These are phyloP conservation scores for Tricholoma bakamatsutake DNA, from an alignment of 768 basidiomycete genomes.

Conservation along the genomic window DNA sequence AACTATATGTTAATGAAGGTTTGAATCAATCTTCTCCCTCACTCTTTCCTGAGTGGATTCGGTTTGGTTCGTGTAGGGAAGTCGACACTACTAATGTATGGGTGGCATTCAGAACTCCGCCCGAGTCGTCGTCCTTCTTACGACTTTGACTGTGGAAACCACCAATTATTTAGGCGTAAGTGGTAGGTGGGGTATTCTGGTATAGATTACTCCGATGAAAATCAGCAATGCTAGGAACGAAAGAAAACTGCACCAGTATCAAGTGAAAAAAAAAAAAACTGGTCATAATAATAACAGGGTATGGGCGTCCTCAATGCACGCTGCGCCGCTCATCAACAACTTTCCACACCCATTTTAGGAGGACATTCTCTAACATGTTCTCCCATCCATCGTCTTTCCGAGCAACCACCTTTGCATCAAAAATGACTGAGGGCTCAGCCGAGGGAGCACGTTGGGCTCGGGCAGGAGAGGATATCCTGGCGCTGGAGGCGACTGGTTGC, in stretches of 20 bases:
- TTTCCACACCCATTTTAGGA: conserved; percentile 61
- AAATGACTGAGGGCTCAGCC: conserved; percentile 46
- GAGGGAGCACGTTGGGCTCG: conserved; percentile 31
- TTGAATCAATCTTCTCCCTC: too few relatives aligned
- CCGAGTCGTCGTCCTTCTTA: too few relatives aligned
- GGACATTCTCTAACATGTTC: conserved; percentile 59
- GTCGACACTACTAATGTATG: too few relatives aligned
- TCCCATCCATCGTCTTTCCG: conserved; percentile 77
- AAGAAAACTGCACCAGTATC: neutral
- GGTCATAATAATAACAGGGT: neutral
- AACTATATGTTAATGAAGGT: too few relatives aligned
- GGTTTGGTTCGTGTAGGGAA: too few relatives aligned
- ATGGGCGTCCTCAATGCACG: conserved; percentile 10
- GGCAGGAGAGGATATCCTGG: conserved; percentile 26
- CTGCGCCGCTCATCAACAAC: conserved; percentile 60
- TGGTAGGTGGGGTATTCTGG: neutral
- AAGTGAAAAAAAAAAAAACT: neutral
- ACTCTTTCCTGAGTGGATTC: too few relatives aligned
- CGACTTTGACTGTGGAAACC: too few relatives aligned
- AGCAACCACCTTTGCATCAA: conserved; percentile 73
- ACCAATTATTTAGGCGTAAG: too few relatives aligned
- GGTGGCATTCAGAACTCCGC: too few relatives aligned
- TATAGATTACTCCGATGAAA: neutral
- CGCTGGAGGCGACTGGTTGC: conserved; percentile 19
- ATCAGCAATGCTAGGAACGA: neutral